Evolutionary conservation across 495 filamentous ascomycete species (phyloP), one percentile per base, ranked within the genome.

Genomic region (Neohortaea acidophila): DNA sequence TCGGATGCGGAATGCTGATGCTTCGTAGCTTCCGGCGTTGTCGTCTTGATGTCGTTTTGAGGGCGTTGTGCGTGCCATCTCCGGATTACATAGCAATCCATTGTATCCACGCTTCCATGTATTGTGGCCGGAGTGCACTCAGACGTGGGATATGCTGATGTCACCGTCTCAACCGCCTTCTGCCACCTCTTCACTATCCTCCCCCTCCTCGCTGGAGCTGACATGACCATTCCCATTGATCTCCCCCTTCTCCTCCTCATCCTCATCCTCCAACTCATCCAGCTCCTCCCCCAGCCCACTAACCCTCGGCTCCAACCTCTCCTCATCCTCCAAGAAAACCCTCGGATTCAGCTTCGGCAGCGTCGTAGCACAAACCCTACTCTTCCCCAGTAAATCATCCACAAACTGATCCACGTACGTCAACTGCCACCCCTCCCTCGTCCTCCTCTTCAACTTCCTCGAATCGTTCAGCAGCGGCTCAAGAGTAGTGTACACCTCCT

Each of bases 351-450:
- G 66, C 65, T 92, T 91, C 77, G 84, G 91, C 40, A 99, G 53
- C 53, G 77, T 91, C 8, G 92, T 94, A 31, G 76, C 85, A 48
- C 86, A 96, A 1, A 92, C 75, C 44, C 89, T 69, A 39, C 91
- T 81, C 61, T 92, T 91, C 0, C 75, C 82, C 39, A 99, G 62
- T 39, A 99, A 60, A 44, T 91, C 82, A 60, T 96, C 89, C 35
- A 96, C 69, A 52, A 99, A 96, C 54, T 83, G 77, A 61, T 99
- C 89, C 66, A 99, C 71, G 54, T 70, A 80, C 27, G 82, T 85
- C 31, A 96, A 56, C 15, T 60, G 66, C 33, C 66, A 76, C 2
- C 84, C 82, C 30, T 73, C 75, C 41, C 80, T 69, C 3, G 75
- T 74, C 38, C 80, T 68, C 38, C 83, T 57, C 56, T 76, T 72